Evolutionary conservation across 495 filamentous ascomycete genomes (phyloP).

Genomic region (Hyaloscypha bicolor): DNA sequence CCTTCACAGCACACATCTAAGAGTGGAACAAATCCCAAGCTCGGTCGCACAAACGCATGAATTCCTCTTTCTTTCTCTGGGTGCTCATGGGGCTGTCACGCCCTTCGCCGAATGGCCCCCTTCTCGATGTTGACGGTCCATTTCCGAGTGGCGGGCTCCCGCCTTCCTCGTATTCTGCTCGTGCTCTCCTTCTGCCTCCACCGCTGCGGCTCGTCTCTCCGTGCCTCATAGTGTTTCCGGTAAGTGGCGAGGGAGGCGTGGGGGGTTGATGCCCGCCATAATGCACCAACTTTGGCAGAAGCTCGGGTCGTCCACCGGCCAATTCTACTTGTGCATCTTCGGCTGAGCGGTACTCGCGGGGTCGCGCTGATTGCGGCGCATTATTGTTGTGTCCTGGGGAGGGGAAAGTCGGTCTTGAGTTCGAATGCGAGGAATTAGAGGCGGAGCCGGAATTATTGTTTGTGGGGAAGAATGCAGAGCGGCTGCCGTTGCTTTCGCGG

Average conservation of each 20-base stretch:
- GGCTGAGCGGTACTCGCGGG: slow-evolving; percentile 90
- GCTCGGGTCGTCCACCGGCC: slow-evolving; percentile 86
- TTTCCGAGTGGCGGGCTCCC: slow-evolving; percentile 74
- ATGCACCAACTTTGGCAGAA: slow-evolving; percentile 90
- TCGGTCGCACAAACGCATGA: slow-evolving; percentile 79
- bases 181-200: slow-evolving; percentile 67
- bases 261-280: slow-evolving; percentile 90
- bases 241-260: slow-evolving; percentile 84
- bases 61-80: slow-evolving; percentile 90
- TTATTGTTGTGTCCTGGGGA: slow-evolving; percentile 68
- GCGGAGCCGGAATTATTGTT: slow-evolving; percentile 38
- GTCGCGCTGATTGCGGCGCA: slow-evolving; percentile 55
- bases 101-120: slow-evolving; percentile 75
- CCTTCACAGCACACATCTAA: slow-evolving; percentile 43
- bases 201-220: slow-evolving; percentile 42
- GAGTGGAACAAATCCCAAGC: slow-evolving; percentile 99
- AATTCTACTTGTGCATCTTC: slow-evolving; percentile 92
- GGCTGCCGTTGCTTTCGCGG: slow-evolving; percentile 36
- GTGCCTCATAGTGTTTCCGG: slow-evolving; percentile 31
- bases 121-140: slow-evolving; percentile 52
- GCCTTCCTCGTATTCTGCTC: slow-evolving; percentile 90
- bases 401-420: slow-evolving; percentile 67
- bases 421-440: slow-evolving; percentile 72
- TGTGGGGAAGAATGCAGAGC: slow-evolving; percentile 34
- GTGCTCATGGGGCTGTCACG: slow-evolving; percentile 84